Base-by-base conservation (phyloP, 1,139 yeast genomes). In the Suhomyces taliae region DNA sequence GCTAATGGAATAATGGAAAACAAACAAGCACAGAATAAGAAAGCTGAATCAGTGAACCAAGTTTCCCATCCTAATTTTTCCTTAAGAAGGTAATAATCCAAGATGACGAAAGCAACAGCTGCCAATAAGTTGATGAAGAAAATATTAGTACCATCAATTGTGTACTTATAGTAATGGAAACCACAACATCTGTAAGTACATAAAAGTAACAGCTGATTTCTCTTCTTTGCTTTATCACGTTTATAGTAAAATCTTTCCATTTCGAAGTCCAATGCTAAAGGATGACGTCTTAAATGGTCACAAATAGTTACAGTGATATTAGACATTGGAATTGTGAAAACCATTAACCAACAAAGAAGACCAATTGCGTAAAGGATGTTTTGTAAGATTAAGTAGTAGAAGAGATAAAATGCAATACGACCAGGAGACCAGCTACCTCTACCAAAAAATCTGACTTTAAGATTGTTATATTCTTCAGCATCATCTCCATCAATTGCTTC, bases 131-230 rank as follows among this genome's bases (percentile, higher is more conserved):
- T 95, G 66, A 93, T 85, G 62, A 95, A 87, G 60, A 93, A 89
- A 49, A 93, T 86, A 64, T 93, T 93, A 7, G 98, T 91, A 50
- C 99, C 99, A 58, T 90, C 98, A 46, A 93, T 87, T 0, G 99
- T 93, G 65, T 89, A 91, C 70, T 93, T 93, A 72, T 91, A 93
- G 69, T 93, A 93, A 62, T 90, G 96, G 63, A 81, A 76, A 1
- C 98, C 98, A 57, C 90, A 83, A 47, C 96, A 90, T 58, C 98
- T 81, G 67, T 90, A 93, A 0, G 98, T 91, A 69, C 97, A 90
- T 81, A 78, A 56, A 79, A 74, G 74, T 63, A 69, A 72, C 66
- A 72, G 69, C 57, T 76, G 76, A 53, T 69, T 67, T 46, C 50
- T 52, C 41, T 54, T 56, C 40, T 52, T 57, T 46, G 58, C 53